Percentiles rank a stretch among this genome's conserved stretches.
These are phyloP conservation scores for Diplocarpon mali DNA, from an alignment of 2,329 filamentous ascomycete genomes.

Conservation along the genomic window DNA sequence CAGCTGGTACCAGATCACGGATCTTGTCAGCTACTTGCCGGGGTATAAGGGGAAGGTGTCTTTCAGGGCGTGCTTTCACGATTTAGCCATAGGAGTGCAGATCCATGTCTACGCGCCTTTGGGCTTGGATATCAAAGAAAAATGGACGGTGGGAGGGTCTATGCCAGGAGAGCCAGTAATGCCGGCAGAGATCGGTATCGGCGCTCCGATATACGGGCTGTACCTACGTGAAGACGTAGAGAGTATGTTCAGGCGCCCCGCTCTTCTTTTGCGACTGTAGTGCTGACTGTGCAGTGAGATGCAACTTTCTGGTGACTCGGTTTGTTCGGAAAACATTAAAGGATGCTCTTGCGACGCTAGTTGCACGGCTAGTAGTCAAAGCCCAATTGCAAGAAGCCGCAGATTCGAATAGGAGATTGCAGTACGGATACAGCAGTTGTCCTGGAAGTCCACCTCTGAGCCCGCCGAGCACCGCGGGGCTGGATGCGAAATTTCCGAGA, in stretches of 20 bases:
- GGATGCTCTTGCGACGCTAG: conserved; percentile 60
- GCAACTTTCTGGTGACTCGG: conserved; percentile 60
- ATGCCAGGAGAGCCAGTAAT: conserved; percentile 57
- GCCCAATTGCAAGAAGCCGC: conserved; percentile 29
- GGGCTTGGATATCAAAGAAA: conserved; percentile 65
- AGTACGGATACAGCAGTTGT: conserved; percentile 5
- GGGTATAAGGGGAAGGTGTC: conserved; percentile 53
- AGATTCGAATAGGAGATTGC: conserved; percentile 15
- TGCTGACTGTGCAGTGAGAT: conserved; percentile 39
- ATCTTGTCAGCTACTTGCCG: conserved; percentile 65
- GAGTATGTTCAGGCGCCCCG: conserved; percentile 21
- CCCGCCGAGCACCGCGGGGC: conserved; percentile 5
- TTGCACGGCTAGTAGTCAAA: conserved; percentile 47
- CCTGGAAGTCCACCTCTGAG: conserved; percentile 6
- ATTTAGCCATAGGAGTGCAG: conserved; percentile 59
- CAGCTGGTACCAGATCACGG: conserved; percentile 69
- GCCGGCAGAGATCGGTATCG: conserved; percentile 53
- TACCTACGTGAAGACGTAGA: conserved; percentile 77
- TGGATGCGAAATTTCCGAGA: conserved; percentile 8
- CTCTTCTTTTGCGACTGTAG: neutral
- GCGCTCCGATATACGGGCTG: conserved; percentile 54
- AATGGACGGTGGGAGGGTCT: conserved; percentile 64
- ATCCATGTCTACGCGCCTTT: conserved; percentile 77
- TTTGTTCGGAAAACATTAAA: conserved; percentile 77
- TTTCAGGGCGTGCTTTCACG: conserved; percentile 72